These are phyloP conservation scores for Scheffersomyces illinoinensis DNA, from an alignment of 1,139 yeast genomes.

Conservation along the genomic window DNA sequence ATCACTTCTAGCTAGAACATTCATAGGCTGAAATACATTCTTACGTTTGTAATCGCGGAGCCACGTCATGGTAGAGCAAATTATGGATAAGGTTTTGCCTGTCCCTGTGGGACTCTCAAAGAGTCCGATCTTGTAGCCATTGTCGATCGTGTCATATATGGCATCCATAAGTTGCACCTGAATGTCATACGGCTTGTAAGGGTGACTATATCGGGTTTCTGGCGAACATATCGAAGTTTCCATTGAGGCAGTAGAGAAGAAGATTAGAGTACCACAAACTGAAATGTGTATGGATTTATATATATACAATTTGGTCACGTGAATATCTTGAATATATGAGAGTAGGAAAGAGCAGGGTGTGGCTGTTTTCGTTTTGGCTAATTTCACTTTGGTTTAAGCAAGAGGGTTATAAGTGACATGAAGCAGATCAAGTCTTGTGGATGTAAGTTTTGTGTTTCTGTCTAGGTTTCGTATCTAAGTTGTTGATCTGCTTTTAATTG, in stretches of 20 bases:
- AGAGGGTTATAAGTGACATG: neutral
- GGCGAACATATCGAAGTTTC: neutral
- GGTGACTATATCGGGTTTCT: slow-evolving; percentile 58
- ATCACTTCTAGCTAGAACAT: neutral
- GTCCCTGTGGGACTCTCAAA: slow-evolving; percentile 97
- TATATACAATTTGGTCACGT: neutral
- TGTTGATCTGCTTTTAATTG: no score
- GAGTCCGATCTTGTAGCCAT: slow-evolving; percentile 67
- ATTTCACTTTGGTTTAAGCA: neutral
- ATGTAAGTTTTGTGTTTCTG: no score
- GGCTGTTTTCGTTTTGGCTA: neutral
- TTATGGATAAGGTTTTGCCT: slow-evolving; percentile 85
- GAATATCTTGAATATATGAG: neutral
- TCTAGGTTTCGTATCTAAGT: no score
- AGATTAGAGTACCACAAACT: neutral
- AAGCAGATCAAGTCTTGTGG: no score
- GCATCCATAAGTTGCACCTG: slow-evolving; percentile 77
- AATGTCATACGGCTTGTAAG: slow-evolving; percentile 77
- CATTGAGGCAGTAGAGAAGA: neutral
- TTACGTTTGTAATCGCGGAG: slow-evolving; percentile 58
- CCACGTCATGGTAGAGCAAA: slow-evolving; percentile 89
- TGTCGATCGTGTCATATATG: slow-evolving; percentile 62
- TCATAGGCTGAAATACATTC: slow-evolving; percentile 30
- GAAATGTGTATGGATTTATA: neutral
- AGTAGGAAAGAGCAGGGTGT: neutral